Conservation (phyloP, 2,329 filamentous ascomycete genomes). For the Fusarium sp. region DNA sequence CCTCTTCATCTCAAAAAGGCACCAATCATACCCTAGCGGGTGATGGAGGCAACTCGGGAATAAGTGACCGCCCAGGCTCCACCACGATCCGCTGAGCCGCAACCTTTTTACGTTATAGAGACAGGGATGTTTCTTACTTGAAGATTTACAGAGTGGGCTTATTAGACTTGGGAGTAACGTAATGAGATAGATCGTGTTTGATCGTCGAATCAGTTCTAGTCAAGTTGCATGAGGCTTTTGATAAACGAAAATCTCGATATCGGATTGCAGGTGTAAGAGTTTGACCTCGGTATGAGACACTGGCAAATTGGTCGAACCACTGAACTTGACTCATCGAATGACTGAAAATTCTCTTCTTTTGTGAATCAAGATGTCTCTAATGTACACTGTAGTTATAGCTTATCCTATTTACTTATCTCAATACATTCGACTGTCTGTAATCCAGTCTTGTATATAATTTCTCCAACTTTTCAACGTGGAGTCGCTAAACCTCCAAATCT, state of each 20-base stretch:
- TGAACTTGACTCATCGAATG: background rate
- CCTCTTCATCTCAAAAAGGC: background rate
- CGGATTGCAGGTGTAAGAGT: fast-evolving
- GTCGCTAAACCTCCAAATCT: background rate
- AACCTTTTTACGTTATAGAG: slow-evolving; percentile 21
- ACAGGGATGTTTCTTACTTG: background rate
- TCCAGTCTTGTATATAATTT: background rate
- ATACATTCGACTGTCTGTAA: background rate
- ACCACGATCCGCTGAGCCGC: slow-evolving; percentile 15
- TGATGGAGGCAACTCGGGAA: background rate
- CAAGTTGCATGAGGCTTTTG: background rate
- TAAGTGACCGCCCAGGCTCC: background rate
- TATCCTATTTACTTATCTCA: fast-evolving
- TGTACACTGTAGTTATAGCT: fast-evolving
- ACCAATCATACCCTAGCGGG: background rate
- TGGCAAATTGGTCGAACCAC: background rate
- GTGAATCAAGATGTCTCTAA: fast-evolving
- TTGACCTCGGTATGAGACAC: background rate
- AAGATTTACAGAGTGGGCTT: background rate
- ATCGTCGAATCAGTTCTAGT: background rate
- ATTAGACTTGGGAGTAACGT: slow-evolving; percentile 11
- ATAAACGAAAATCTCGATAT: background rate
- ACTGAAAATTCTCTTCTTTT: background rate
- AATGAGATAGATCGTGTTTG: background rate
- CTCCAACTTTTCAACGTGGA: background rate